These are phyloP conservation scores for Starmerella lactis-condensi DNA, from an alignment of 805 yeast genomes.

Conservation along the genomic window DNA sequence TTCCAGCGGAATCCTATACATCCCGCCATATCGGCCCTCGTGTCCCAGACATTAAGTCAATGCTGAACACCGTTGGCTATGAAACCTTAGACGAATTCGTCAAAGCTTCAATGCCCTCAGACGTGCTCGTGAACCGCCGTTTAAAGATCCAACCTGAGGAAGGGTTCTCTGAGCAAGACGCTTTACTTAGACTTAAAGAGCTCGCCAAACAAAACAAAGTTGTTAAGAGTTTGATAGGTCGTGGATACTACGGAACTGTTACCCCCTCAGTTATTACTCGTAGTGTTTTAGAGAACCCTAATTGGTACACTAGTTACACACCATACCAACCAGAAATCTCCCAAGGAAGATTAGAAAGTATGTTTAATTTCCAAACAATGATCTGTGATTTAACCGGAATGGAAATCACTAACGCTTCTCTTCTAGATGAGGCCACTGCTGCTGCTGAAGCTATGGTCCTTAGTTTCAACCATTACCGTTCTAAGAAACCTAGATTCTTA, in stretches of 20 bases:
- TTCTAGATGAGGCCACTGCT: slow-evolving; percentile 91
- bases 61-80: slow-evolving; percentile 53
- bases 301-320: slow-evolving; percentile 97
- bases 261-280: slow-evolving; percentile 87
- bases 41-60: slow-evolving; percentile 36
- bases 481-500: slow-evolving; percentile 48
- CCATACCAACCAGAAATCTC: slow-evolving; percentile 98
- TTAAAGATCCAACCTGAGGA: slow-evolving; percentile 45
- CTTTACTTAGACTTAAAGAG: slow-evolving; percentile 45
- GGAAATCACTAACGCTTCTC: slow-evolving; percentile 85
- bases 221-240: slow-evolving; percentile 66
- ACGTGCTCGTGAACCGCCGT: slow-evolving; percentile 50
- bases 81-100: slow-evolving; percentile 53
- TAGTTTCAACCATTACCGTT: slow-evolving; percentile 46
- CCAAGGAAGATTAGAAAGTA: slow-evolving; percentile 83
- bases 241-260: slow-evolving; percentile 81
- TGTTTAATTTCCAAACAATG: slow-evolving; percentile 85
- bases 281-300: slow-evolving; percentile 80
- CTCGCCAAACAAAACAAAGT: slow-evolving; percentile 63
- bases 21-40: slow-evolving; percentile 81
- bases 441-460: slow-evolving; percentile 94
- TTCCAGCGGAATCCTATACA: slow-evolving; percentile 48
- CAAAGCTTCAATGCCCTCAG: slow-evolving; percentile 53
- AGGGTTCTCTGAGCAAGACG: slow-evolving; percentile 69
- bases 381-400: slow-evolving; percentile 79